Evolutionary conservation across 169 alveolate genomes (phyloP), one percentile per base, ranked within the genome.

Genomic region (Plasmodium chabaudi): DNA sequence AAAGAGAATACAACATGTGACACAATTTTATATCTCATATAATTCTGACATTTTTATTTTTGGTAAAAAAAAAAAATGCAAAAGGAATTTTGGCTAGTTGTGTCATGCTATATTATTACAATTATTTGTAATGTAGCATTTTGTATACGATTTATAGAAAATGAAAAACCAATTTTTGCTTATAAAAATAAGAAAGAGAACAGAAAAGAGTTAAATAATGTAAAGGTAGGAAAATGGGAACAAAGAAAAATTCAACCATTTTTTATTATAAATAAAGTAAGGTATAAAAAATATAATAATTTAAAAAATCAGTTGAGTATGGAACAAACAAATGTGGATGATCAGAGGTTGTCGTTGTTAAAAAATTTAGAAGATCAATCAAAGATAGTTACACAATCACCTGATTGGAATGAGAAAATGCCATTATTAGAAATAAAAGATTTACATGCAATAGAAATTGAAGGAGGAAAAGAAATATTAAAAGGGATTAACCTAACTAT

Each of bases 401-500:
- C 74, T 25, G 88, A 53, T n/a, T 77, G 88, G 88, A 65, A 77
- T 77, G 87, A 75, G 44, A 74, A 55, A 72, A 53, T 44, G 27
- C 94, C 94, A 17, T 69, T 92, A 19, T n/a, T 92, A 3, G 93
- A 88, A 47, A 74, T 92, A 64, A 63, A 79, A 10, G 69, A 88
- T 72, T 59, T 92, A 17, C 92, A 87, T 25, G 94, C 87, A 23
- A 92, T 70, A 44, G 92, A 89, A 21, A 86, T 49, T 15, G 94
- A 92, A 73, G 94, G 92, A 51, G 93, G 79, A n/a, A 72, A 77
- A 19, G 75, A 88, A 72, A 92, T 92, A 55, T 75, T 92, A 12
- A 59, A 82, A 44, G 95, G 95, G 17, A 79, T 92, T 39, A 72
- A 60, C 46, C 56, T 92, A 63, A 44, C 71, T n/a, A 63, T 92